Evolutionary conservation across 2,329 filamentous ascomycete genomes (phyloP), one percentile per base, ranked within the genome.

Genomic region (Ceratocystis variospora): DNA sequence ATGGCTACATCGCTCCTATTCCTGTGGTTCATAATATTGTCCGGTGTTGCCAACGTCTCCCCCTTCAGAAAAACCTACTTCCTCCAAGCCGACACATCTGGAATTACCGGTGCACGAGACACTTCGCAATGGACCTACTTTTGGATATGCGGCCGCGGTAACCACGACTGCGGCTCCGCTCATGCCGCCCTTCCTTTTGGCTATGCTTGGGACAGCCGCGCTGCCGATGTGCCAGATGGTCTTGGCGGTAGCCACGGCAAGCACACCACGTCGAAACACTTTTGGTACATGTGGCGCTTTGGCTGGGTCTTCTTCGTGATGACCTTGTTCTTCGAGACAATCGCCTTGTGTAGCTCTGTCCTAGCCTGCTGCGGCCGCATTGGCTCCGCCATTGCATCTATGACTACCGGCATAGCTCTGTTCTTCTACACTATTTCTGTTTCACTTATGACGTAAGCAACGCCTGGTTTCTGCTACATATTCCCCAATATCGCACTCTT

Each of bases 231-330:
- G 0, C 82, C 82, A 17, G 62, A 68, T 0, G 73, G 72, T 4
- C 75, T 85, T n/a, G 72, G 76, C 46, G 81, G 87, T 50, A 67
- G 69, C 8, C 79, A 85, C 70, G 83, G 78, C 68, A 76, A 77
- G 68, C 70, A 76, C 67, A 86, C 83, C 2, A 87, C 84, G 5
- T 81, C 80, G 69, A 74, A 69, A 25, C 76, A 77, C 69, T 96
- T 86, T 79, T 97, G 82, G 78, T 90, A 91, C 77, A 81, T 94
- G 73, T 95, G 90, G 78, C 85, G 93, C 50, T 96, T 96, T 79
- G 88, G 90, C 75, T 97, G 93, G 83, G 90, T 92, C 46, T 94
- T 96, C 76, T 89, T 89, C 78, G 79, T 97, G 66, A 87, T 97
- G 70, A 84, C 86, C 19, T 82, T 96, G 46, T 85, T 96, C 79